Conservation (phyloP, 495 filamentous ascomycete species). For the Talaromyces ruber region DNA sequence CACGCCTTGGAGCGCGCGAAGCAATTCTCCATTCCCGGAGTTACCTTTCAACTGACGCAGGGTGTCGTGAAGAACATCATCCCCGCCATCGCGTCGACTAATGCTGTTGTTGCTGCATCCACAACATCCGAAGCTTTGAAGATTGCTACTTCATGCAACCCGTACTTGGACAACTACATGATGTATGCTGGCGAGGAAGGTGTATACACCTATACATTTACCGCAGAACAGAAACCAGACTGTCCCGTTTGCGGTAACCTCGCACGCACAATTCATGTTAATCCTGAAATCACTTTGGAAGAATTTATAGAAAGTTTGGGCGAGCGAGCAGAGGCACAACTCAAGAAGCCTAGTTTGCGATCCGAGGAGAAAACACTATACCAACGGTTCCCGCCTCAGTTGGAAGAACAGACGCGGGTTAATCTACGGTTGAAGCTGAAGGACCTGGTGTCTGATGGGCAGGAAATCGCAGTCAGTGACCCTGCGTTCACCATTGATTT, state of each 20-base stretch:
- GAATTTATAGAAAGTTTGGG: slow-evolving; percentile 83
- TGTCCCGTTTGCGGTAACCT: slow-evolving; percentile 90
- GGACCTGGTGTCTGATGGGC: slow-evolving; percentile 55
- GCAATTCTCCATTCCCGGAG: slow-evolving; percentile 86
- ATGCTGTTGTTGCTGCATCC: slow-evolving; percentile 88
- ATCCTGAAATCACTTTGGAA: slow-evolving; percentile 63
- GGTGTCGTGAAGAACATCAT: slow-evolving; percentile 99
- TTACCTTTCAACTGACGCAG: slow-evolving; percentile 95
- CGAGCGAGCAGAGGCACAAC: slow-evolving; percentile 71
- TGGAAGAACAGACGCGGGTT: slow-evolving; percentile 71
- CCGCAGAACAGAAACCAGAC: slow-evolving; percentile 82
- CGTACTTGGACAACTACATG: slow-evolving; percentile 92
- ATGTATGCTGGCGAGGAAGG: slow-evolving; percentile 96
- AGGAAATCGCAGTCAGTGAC: slow-evolving; percentile 76
- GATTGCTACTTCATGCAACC: slow-evolving; percentile 73
- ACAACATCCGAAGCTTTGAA: slow-evolving; percentile 98
- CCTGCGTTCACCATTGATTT: slow-evolving; percentile 70
- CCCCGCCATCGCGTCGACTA: slow-evolving; percentile 94
- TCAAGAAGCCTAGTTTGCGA: slow-evolving; percentile 84
- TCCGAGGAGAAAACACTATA: slow-evolving; percentile 79
- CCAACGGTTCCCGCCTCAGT: slow-evolving; percentile 70
- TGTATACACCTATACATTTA: slow-evolving; percentile 95
- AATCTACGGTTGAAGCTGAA: slow-evolving; percentile 72
- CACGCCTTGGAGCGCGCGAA: slow-evolving; percentile 69
- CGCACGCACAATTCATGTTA: slow-evolving; percentile 61